Evolutionary conservation across 306 rosid genomes (phyloP), one percentile per base, ranked within the genome.

Genomic region (Calophaca sinica): DNA sequence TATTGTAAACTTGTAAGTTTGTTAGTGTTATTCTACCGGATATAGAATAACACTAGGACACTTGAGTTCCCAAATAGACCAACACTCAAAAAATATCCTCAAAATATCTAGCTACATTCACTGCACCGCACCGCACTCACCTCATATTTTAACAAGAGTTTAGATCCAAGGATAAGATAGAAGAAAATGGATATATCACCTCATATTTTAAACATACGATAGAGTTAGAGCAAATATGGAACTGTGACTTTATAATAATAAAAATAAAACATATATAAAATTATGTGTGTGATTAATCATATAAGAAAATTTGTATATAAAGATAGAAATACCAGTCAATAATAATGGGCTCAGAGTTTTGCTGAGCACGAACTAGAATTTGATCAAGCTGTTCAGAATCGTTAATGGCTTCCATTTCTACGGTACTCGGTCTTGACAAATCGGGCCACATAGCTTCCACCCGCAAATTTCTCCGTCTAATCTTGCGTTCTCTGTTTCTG

Each of bases 381-480:
- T 59, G 97, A 82, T 94, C 98, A 0, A 91, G 87, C 0, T 91
- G 96, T 7, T 88, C 93, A 50, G 70, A 65, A 76, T 90, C 93
- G 26, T 82, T 63, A 29, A 94, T 87, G 29, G 87, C 41, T 58
- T 87, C 94, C 97, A 89, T 67, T 65, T 82, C 97, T 2, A 87
- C 31, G 6, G 12, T 9, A 46, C 82, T 67, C 1, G 96, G 90
- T 68, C 75, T 81, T 13, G 92, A 89, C 29, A 83, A 62, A 75
- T 94, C 88, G 2, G 93, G 76, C 93, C 93, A 90, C 81, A 79
- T 81, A 8, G 89, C 94, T 45, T 85, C 81, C 31, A 73, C 87
- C 20, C 82, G 67, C 42, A 88, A 48, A 74, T 88, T 86, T 65
- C 85, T 75, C 53, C 72, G 41, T 50, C 67, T 53, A 31, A 57